Evolutionary conservation across 2,329 filamentous ascomycete species (phyloP).

Genomic region (Davidsoniella eucalypti): DNA sequence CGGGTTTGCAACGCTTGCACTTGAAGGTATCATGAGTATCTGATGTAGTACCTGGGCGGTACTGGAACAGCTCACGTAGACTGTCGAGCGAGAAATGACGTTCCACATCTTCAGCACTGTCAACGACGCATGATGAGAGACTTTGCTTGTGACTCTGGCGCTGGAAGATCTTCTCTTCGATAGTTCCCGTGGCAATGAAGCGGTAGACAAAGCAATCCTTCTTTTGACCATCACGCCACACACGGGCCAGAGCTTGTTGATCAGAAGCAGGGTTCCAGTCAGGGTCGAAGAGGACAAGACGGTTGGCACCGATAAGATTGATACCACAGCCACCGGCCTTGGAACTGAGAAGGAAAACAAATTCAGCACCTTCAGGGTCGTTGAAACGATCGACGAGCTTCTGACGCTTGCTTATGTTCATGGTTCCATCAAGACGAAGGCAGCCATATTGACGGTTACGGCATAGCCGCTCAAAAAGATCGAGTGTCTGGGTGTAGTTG

Average conservation of each 20-base stretch:
- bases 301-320: slow-evolving; percentile 87
- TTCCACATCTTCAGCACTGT: slow-evolving; percentile 92
- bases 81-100: slow-evolving; percentile 88
- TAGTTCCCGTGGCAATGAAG: slow-evolving; percentile 96
- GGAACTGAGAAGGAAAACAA: slow-evolving; percentile 88
- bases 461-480: slow-evolving; percentile 85
- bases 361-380: slow-evolving; percentile 74
- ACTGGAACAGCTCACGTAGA: slow-evolving; percentile 85
- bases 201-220: slow-evolving; percentile 99
- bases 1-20: slow-evolving; percentile 82
- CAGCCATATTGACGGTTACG: slow-evolving; percentile 70
- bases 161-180: slow-evolving; percentile 99
- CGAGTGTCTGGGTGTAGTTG: slow-evolving; percentile 93
- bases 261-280: slow-evolving; percentile 98
- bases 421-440: slow-evolving; percentile 83
- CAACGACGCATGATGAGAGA: slow-evolving; percentile 87
- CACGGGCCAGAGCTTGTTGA: slow-evolving; percentile 88
- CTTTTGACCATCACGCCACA: slow-evolving; percentile 98
- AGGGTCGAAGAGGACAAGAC: slow-evolving; percentile 88
- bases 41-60: slow-evolving; percentile 65
- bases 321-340: slow-evolving; percentile 95
- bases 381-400: slow-evolving; percentile 98
- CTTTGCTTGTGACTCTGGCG: slow-evolving; percentile 97
- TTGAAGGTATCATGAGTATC: slow-evolving; percentile 99
- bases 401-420: slow-evolving; percentile 94